phyloP scores from a whole-genome alignment of 129 eudicot genomes.

The Artemisia argyi region DNA sequence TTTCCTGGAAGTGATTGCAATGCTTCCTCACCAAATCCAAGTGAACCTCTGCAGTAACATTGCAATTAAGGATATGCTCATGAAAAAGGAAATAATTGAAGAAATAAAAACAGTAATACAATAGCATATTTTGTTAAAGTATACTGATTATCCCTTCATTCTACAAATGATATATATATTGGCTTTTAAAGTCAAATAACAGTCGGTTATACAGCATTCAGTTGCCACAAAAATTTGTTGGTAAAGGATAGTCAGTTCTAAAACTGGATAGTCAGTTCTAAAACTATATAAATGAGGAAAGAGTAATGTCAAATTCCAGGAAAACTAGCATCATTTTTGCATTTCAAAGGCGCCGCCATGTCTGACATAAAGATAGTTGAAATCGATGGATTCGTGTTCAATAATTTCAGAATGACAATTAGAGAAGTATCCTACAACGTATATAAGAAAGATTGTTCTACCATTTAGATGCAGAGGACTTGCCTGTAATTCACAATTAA shows the following conservation, averaged over 20 bases:
- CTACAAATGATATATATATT: slow-evolving; percentile 3
- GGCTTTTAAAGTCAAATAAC: slow-evolving; percentile 1
- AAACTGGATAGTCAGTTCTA: not conserved
- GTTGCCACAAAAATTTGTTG: not conserved
- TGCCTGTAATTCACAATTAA: slow-evolving; percentile 89
- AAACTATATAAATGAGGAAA: slow-evolving; percentile 8
- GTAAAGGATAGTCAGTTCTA: not conserved
- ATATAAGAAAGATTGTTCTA: not conserved
- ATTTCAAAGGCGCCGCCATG: not conserved
- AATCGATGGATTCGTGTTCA: not conserved
- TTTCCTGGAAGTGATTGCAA: slow-evolving; percentile 92
- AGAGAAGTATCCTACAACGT: not conserved
- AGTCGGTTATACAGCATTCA: not conserved
- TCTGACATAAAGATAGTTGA: not conserved
- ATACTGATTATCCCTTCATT: not conserved
- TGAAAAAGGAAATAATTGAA: not conserved
- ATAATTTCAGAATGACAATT: not conserved
- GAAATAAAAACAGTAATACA: not conserved
- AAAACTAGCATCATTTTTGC: not conserved
- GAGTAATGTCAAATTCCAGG: slow-evolving; percentile 3
- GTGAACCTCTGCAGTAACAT: slow-evolving; percentile 68
- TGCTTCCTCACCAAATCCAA: slow-evolving; percentile 98
- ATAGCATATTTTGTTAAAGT: not conserved
- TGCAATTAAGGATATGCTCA: slow-evolving; percentile 9
- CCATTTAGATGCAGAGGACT: slow-evolving; percentile 17